Base-by-base conservation (phyloP, 1,284 basidiomycete species). In the Coriolopsis trogii region DNA sequence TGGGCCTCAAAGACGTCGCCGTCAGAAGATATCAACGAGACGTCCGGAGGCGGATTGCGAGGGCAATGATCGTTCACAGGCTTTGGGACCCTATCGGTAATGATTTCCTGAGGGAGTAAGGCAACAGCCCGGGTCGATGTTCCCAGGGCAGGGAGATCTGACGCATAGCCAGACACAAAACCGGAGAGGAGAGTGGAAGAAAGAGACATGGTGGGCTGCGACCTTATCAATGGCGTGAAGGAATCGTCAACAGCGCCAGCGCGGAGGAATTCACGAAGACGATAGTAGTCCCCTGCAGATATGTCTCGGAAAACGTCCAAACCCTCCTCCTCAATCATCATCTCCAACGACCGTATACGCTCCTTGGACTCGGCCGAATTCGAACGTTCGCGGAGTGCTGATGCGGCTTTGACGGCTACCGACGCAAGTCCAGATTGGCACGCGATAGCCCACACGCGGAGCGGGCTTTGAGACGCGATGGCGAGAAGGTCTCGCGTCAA, bases 271-370 rank as follows among this genome's bases (percentile, higher is more conserved):
- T 52, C 31, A 12, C 50, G 39, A 4, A 52, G 47, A 7, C 55
- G 50, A 20, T 41, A 56, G 33, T 57, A 63, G 23, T 56, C 45
- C 36, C 53, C 56, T 3, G 59, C 59, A 6, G 44, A 36, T 20
- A 63, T 20, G 2, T 50, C 57, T 0, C 52, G 46, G 45, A 49
- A 23, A 2, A 18, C 33, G 7, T 6, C 4, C n/a, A 36, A 12
- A 6, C 33, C 33, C 12, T 36, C 33, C n/a, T 36, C 33, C n/a
- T 12, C 9, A 7, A 36, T 3, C 7, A 36, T n/a, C 33, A 15
- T 18, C 16, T 36, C 33, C n/a, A 36, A 15, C 16, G 20, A 16
- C 12, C 12, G 20, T 15, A 31, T 15, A 33, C 20, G 29, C 29
- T 33, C 7, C 9, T 5, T 33, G 29, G 18, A 1, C 2, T n/a